Evolutionary conservation across 1,284 basidiomycete genomes (phyloP), one percentile per base, ranked within the genome.

Genomic region (Irpex sp.): DNA sequence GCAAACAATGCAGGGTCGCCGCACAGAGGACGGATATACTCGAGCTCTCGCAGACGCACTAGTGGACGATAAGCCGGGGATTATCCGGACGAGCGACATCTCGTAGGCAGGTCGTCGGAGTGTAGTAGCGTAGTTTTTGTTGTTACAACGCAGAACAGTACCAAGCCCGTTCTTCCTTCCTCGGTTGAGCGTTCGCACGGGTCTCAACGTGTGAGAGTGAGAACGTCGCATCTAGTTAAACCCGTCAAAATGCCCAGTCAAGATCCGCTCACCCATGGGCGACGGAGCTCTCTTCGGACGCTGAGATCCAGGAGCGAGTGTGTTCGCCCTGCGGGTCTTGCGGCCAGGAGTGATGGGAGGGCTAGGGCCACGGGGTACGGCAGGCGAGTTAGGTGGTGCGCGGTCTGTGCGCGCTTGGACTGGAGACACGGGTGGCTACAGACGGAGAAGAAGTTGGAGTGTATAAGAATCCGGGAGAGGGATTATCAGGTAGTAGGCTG

Each of bases 221-320:
- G 26, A 26, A 26, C 26, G 3, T 56, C n/a, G 3, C 21, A 36
- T 56, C 54, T 66, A 88, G 74, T 89, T 89, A 79, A 92, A 92
- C 49, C 91, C 87, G 71, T 92, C 90, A 68, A 92, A 92, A 69
- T 92, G 91, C 8, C 90, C 90, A 78, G 89, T 92, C 66, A 92
- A 81, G 64, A 92, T 92, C 63, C 90, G 82, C 76, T 92, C 90
- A 66, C 90, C 91, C 91, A 92, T 92, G 2, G 91, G 90, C 40
- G 89, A 91, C n/a, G 90, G 90, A 3, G 88, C 89, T 62, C 90
- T 79, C 58, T 82, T 87, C 13, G 81, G 83, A 59, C 81, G 67
- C 2, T 72, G 58, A 17, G 76, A 72, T 5, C 82, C 82, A 19
- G 75, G 66, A 51, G 77, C 79, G 61, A 90, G 68, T 1, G 88